Base-by-base conservation (phyloP, 768 basidiomycete genomes). In the Strobilomyces dryophilus region DNA sequence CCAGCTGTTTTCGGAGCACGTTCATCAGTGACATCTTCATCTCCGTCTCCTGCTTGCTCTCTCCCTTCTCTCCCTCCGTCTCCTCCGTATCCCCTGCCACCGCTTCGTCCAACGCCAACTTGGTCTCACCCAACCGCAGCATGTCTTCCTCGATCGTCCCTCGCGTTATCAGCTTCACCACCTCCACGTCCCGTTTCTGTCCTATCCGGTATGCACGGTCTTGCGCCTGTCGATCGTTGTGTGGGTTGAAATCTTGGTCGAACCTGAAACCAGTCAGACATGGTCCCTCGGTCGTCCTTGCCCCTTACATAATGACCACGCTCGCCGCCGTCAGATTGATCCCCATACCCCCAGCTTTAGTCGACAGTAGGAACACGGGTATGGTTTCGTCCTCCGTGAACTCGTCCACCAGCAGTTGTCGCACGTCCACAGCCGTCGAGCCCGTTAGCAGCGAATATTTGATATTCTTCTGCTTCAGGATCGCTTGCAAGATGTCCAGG, bases 61-160 rank as follows among this genome's bases (percentile, higher is more conserved):
- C 80, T 49, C 78, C 82, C 53, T 84, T 85, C 44, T 75, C 76
- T 11, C 76, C 76, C 15, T 80, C 81, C 20, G 74, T 79, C 32
- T 87, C 86, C 8, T 75, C 74, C 42, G 82, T 71, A 34, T 76
- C 69, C 9, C 93, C 93, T 17, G 94, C 93, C 29, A 98, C 95
- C 4, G 94, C 94, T 66, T 94, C 91, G 65, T 98, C 95, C 12
- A 98, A 74, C 15, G 87, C 88, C 49, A 98, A 75, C 71, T 98
- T 98, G 32, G 92, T 94, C 69, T 88, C 78, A 9, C 92, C 95
- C 18, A 98, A 80, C 27, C 78, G 81, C 34, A 93, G 74, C 85
- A 99, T 98, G 69, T 97, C 94, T 70, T 99, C 97, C 73, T 98
- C 95, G 53, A 98, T 95, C 2, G 92, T 94, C 4, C 86, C 89